Evolutionary conservation across 2,329 filamentous ascomycete species (phyloP).

Genomic region (Pyricularia grisea): DNA sequence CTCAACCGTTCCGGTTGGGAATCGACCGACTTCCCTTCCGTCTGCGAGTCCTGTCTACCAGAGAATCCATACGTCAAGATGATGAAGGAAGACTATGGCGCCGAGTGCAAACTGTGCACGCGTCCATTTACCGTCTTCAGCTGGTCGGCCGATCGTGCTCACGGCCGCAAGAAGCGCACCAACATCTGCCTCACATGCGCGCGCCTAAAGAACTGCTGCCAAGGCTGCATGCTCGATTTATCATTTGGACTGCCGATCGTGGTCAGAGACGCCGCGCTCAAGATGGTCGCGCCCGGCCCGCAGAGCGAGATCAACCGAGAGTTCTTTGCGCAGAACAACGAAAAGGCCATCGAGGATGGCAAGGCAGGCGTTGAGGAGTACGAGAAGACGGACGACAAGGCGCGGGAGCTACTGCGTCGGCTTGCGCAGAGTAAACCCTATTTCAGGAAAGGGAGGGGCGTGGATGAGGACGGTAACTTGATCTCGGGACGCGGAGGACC

Average conservation of each 20-base stretch:
- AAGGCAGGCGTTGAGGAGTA: slow-evolving; percentile 35
- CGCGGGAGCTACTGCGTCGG: slow-evolving; percentile 73
- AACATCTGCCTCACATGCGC: slow-evolving; percentile 96
- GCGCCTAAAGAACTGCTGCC: slow-evolving; percentile 95
- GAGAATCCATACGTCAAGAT: slow-evolving; percentile 98
- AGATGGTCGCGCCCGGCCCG: slow-evolving; percentile 94
- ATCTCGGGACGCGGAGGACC: slow-evolving; percentile 18
- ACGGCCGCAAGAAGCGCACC: slow-evolving; percentile 81
- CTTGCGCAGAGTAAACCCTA: slow-evolving; percentile 92
- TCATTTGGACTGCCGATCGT: slow-evolving; percentile 93
- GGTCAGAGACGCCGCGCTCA: slow-evolving; percentile 89
- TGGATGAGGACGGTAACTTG: slow-evolving; percentile 49
- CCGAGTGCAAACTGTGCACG: slow-evolving; percentile 81
- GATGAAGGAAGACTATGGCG: slow-evolving; percentile 94
- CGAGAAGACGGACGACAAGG: slow-evolving; percentile 54
- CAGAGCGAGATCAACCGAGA: slow-evolving; percentile 90
- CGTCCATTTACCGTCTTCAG: slow-evolving; percentile 92
- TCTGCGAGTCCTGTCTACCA: slow-evolving; percentile 87
- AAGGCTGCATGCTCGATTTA: slow-evolving; percentile 97
- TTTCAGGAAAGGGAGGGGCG: slow-evolving; percentile 74
- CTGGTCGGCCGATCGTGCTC: slow-evolving; percentile 87
- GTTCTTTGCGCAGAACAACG: slow-evolving; percentile 96
- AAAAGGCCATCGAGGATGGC: slow-evolving; percentile 89
- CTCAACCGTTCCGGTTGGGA: slow-evolving; percentile 95
- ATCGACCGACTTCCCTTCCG: slow-evolving; percentile 79